Percentiles rank a stretch among this genome's conserved stretches.
Conservation (phyloP, 108 stramenopile genomes). For the Cyclotella cryptica region DNA sequence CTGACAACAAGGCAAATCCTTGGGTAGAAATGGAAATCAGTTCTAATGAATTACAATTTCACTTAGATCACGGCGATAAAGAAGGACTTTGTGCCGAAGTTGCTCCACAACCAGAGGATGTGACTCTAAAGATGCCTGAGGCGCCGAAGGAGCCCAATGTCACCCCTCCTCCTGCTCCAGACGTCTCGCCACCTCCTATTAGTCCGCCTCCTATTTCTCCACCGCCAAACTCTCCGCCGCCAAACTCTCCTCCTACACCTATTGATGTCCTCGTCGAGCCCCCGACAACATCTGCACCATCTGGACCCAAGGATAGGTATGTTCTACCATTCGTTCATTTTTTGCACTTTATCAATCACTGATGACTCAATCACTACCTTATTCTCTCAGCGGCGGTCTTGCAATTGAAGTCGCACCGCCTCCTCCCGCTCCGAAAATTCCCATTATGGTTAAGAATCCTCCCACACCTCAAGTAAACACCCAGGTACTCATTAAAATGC, state of each 20-base stretch:
- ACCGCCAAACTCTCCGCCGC: too few relatives aligned
- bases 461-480: conserved; percentile 17
- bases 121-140: conserved; percentile 9
- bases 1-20: not conserved
- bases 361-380: not conserved
- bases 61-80: not conserved
- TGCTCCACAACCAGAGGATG: not conserved
- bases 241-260: too few relatives aligned
- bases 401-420: conserved; percentile 9
- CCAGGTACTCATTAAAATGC: conserved; percentile 3
- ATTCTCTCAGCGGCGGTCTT: not conserved
- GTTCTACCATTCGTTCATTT: not conserved
- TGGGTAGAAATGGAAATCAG: not conserved
- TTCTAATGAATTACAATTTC: not conserved
- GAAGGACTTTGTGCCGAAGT: not conserved
- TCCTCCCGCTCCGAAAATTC: not conserved
- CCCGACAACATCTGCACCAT: not conserved
- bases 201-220: too few relatives aligned
- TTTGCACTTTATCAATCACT: not conserved
- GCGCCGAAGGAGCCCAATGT: not conserved
- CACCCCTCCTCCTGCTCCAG: too few relatives aligned
- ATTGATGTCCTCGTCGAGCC: not conserved
- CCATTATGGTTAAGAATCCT: conserved; percentile 5
- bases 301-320: not conserved
- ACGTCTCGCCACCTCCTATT: too few relatives aligned